Evolutionary conservation across 352 stramenopile species (phyloP), one percentile per base, ranked within the genome.

Genomic region (Phytophthora melonis): DNA sequence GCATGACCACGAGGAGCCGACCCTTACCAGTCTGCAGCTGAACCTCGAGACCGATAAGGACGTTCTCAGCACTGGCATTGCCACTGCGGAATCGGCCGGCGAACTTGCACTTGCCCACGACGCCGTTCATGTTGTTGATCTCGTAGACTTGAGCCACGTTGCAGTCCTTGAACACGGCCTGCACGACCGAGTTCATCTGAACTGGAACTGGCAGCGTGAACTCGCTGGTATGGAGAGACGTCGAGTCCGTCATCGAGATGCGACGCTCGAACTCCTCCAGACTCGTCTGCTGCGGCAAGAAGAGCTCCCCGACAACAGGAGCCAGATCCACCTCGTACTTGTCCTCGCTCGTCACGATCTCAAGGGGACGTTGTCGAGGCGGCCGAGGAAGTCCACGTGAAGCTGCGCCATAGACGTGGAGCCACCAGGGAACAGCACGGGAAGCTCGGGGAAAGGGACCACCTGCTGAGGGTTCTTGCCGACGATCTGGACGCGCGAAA

Each of bases 341-440:
- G 18, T 87, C 78, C 1, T 82, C 78, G 56, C 79, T 87, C 6
- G 84, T 86, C 25, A 85, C 73, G 13, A 96, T 81, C 19, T 92
- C 67, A 19, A 96, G 65, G n/a, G 81, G 69, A 97, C 66, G 36
- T 84, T 81, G 57, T 97, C 90, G 0, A 96, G 68, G 25, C 80
- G 78, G 11, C 88, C 88, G 18, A 75, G 71, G 59, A 97, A 97
- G 70, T 98, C 84, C 36, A 97, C 86, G 50, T 96, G 87, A 58
- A 98, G 63, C 63, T 94, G 84, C 0, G 85, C 90, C 82, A 94
- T 94, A 2, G 82, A 89, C 16, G 83, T 81, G 7, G 81, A 87
- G 11, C 80, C 90, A 10, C 91, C 90, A 49, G 92, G 87, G 58
- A 95, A 93, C 25, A 98, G 66, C 10, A 97, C 83, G 10, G 92